Conservation (phyloP, 768 basidiomycete species). For the Tricholoma bakamatsutake region DNA sequence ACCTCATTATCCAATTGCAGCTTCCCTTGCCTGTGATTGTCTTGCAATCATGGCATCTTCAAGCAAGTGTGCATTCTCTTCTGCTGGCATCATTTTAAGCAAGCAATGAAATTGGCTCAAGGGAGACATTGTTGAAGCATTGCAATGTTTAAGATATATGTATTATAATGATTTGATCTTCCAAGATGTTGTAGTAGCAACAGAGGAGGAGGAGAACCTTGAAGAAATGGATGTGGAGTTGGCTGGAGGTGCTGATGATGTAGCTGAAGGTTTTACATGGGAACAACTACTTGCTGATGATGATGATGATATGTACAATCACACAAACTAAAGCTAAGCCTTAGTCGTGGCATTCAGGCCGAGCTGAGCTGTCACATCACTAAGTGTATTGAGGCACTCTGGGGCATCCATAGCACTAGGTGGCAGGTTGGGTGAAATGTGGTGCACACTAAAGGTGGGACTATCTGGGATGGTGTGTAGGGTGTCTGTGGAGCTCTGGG, state of each 20-base stretch:
- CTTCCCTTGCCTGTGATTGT: slow-evolving; percentile 30
- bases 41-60: slow-evolving; percentile 33
- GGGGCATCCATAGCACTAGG: too few species aligned
- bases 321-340: not conserved
- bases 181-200: slow-evolving; percentile 5
- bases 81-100: slow-evolving; percentile 32
- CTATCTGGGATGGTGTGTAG: too few species aligned
- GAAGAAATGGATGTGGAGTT: too few species aligned
- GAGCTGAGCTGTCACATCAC: not conserved
- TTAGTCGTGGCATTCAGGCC: not conserved
- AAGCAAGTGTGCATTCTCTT: slow-evolving; percentile 33
- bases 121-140: slow-evolving; percentile 28
- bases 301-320: too few species aligned
- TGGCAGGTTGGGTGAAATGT: too few species aligned
- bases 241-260: too few species aligned
- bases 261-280: not conserved
- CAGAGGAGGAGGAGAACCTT: too few species aligned
- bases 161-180: slow-evolving; percentile 19
- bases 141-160: slow-evolving; percentile 21
- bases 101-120: slow-evolving; percentile 27
- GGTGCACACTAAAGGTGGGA: too few species aligned
- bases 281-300: too few species aligned
- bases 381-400: too few species aligned
- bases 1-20: slow-evolving; percentile 26
- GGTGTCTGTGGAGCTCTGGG: too few species aligned